Evolutionary conservation across 2,329 filamentous ascomycete species (phyloP).

Genomic region (Sarocladium strictum): DNA sequence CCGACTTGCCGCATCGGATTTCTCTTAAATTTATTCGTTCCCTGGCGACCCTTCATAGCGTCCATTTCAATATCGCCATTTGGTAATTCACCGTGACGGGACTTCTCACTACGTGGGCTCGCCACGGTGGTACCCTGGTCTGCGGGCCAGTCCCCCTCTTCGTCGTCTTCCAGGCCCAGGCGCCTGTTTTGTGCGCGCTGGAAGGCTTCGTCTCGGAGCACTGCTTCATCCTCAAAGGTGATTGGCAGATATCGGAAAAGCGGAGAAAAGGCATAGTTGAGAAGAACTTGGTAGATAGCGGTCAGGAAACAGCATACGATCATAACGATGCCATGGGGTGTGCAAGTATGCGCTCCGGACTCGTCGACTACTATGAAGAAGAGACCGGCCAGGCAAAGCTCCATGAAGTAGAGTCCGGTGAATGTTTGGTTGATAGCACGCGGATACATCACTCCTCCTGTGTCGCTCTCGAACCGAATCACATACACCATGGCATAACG

Average conservation of each 20-base stretch:
- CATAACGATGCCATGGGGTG: constrained; percentile 79
- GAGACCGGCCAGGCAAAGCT: constrained; percentile 79
- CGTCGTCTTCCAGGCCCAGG: constrained; percentile 55
- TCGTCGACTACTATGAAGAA: constrained; percentile 73
- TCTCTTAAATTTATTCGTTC: constrained; percentile 24
- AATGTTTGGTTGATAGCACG: constrained; percentile 93
- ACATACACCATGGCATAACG: constrained; percentile 97
- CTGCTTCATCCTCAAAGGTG: constrained; percentile 91
- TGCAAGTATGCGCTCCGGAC: constrained; percentile 49
- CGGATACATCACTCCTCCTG: constrained; percentile 86
- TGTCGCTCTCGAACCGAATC: constrained; percentile 82
- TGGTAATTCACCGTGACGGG: constrained; percentile 24
- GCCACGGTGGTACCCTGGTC: background rate
- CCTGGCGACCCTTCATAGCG: constrained; percentile 19
- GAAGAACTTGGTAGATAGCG: constrained; percentile 66
- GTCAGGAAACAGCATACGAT: constrained; percentile 69
- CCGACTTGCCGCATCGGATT: constrained; percentile 43
- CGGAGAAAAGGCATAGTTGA: constrained; percentile 80
- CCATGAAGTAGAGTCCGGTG: constrained; percentile 91
- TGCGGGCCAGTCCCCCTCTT: constrained; percentile 19
- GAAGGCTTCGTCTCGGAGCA: constrained; percentile 85
- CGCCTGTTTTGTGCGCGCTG: constrained; percentile 68
- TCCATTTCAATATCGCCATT: constrained; percentile 35
- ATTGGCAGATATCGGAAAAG: constrained; percentile 87
- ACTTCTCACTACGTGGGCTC: background rate